These are phyloP conservation scores for Xylaria sp. DNA, from an alignment of 2,329 filamentous ascomycete genomes.

Conservation along the genomic window DNA sequence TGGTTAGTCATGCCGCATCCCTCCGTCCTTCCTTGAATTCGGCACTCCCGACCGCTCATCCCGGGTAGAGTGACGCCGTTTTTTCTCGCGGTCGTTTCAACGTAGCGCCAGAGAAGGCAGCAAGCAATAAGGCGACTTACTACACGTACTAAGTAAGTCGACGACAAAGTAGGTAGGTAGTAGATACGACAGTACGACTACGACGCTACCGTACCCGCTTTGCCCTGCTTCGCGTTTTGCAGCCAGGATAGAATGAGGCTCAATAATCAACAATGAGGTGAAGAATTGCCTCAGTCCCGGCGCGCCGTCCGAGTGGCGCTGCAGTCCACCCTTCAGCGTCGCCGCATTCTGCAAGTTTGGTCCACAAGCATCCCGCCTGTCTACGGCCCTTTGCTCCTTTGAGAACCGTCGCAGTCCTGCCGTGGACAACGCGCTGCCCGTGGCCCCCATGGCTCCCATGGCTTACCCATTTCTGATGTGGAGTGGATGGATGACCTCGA, in stretches of 20 bases:
- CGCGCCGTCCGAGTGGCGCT: slow-evolving; percentile 19
- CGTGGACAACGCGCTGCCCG: slow-evolving; percentile 17
- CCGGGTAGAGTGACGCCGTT: slow-evolving; percentile 16
- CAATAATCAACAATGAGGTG: slow-evolving; percentile 4
- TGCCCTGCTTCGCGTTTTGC: slow-evolving; percentile 24
- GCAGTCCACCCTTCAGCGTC: slow-evolving; percentile 15
- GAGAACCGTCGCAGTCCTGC: slow-evolving; percentile 29
- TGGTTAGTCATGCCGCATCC: slow-evolving; percentile 12
- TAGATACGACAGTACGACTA: slow-evolving; percentile 14
- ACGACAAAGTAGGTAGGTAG: not conserved
- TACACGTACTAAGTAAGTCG: not conserved
- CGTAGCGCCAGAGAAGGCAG: slow-evolving; percentile 18
- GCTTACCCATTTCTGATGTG: slow-evolving; percentile 20
- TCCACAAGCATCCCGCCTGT: slow-evolving; percentile 10
- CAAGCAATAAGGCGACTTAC: slow-evolving; percentile 23
- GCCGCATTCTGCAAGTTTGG: slow-evolving; percentile 31
- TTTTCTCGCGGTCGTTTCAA: slow-evolving; percentile 18
- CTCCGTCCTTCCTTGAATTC: slow-evolving; percentile 17
- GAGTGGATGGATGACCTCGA: slow-evolving; percentile 28
- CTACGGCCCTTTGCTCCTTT: slow-evolving; percentile 23
- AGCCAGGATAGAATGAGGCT: slow-evolving; percentile 30
- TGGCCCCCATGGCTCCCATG: slow-evolving; percentile 1
- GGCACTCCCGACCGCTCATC: slow-evolving; percentile 4
- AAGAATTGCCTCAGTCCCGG: slow-evolving; percentile 2
- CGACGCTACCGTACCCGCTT: slow-evolving; percentile 18